Base-by-base conservation (phyloP, 805 yeast genomes). In the Teunomyces stri region DNA sequence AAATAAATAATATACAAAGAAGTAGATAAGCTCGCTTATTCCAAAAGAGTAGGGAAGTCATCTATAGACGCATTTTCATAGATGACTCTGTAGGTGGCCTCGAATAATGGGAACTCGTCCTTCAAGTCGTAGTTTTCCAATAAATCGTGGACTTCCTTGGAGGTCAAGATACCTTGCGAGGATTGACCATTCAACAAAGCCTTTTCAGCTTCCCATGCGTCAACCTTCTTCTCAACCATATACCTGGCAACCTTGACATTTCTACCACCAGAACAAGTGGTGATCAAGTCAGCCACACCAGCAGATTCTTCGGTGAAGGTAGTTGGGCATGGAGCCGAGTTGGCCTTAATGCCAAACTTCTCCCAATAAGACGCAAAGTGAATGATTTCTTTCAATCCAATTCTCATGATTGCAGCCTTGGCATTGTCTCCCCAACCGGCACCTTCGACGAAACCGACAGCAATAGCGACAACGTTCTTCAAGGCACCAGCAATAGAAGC, bases 371-470 rank as follows among this genome's bases (percentile, higher is more conserved):
- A 53, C 36, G 96, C 94, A 68, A 94, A 94, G 64, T 80, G 80
- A 66, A 91, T 87, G 62, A 87, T 89, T 74, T 94, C 99, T 61
- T 85, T 79, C 55, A 94, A 73, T 42, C 99, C 99, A 56, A 92
- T 86, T 74, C 99, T 82, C 91, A 92, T 95, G 60, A 94, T 84
- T 38, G 98, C 99, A 47, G 98, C 86, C 70, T 92, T 90, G 54
- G 99, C 98, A 67, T 94, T 94, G 70, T 90, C 96, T 68, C 99
- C 99, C 99, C 99, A 94, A 53, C 96, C 96, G 53, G 88, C 79
- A 59, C 99, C 99, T 70, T 89, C 96, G 52, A 92, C 98, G 64
- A 94, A 88, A 47, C 99, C 99, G 51, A 95, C 97, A 54, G 96
- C 95, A 62, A 90, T 75, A 31, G 99, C 99, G 52, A 92, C 92